phyloP scores from a whole-genome alignment of 192 early-diverging fungal genomes.

The Lobosporangium transversale region DNA sequence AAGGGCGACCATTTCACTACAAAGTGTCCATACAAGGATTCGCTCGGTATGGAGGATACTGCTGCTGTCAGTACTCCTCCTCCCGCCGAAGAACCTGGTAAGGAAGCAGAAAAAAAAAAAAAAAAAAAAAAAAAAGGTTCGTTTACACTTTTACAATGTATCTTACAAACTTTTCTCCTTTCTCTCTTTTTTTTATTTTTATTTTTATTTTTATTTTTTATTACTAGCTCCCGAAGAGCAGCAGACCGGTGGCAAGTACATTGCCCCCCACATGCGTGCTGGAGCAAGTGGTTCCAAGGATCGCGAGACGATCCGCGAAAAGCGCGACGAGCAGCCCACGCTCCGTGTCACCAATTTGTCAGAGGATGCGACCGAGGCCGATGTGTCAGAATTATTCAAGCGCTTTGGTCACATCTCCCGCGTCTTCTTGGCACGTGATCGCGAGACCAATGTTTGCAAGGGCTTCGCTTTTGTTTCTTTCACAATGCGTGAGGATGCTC shows the following conservation, averaged over 20 bases:
- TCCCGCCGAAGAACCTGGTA: constrained; percentile 57
- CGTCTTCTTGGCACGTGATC: constrained; percentile 88
- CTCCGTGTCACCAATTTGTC: constrained; percentile 97
- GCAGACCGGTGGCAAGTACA: constrained; percentile 75
- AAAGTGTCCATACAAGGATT: constrained; percentile 99
- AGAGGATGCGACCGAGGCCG: constrained; percentile 89
- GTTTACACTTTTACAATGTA: too few species aligned
- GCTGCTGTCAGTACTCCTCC: constrained; percentile 53
- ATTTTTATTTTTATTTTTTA: not conserved
- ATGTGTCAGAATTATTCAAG: constrained; percentile 88
- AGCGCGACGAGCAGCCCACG: constrained; percentile 75
- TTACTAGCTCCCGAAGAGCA: constrained; percentile 34
- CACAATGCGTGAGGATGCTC: constrained; percentile 81
- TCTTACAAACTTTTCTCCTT: not conserved
- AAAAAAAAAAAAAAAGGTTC: too few species aligned
- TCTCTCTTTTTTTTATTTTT: not conserved
- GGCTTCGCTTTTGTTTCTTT: constrained; percentile 97
- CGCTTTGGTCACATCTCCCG: constrained; percentile 87
- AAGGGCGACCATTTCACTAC: constrained; percentile 96
- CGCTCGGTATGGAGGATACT: constrained; percentile 80
- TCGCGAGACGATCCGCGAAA: constrained; percentile 58
- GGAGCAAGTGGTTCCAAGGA: constrained; percentile 48
- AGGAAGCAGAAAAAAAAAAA: not conserved
- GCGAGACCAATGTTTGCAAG: constrained; percentile 86
- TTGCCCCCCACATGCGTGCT: constrained; percentile 85